phyloP scores from a whole-genome alignment of 140 eudicot species.

The Bidens hawaiensis region DNA sequence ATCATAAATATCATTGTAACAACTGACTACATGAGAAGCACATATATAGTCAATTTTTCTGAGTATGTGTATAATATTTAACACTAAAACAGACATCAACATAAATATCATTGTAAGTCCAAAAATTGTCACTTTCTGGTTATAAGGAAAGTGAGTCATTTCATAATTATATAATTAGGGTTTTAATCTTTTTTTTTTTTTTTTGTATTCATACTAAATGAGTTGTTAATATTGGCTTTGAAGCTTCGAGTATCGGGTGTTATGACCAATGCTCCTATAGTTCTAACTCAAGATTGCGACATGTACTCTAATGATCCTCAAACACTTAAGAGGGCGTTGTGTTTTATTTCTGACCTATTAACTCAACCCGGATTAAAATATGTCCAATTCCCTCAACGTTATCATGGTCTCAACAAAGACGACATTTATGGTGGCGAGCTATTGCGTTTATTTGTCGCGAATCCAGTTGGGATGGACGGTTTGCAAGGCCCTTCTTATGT shows the following conservation, averaged over 20 bases:
- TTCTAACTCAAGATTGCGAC: constrained; percentile 79
- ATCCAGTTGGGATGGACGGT: constrained; percentile 71
- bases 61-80: too few species aligned
- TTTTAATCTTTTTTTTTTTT: neutral
- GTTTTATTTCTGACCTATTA: constrained; percentile 40
- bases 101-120: too few species aligned
- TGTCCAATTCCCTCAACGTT: constrained; percentile 69
- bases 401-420: constrained; percentile 58
- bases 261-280: constrained; percentile 69
- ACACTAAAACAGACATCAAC: too few species aligned
- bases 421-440: constrained; percentile 65
- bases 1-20: too few species aligned
- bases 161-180: too few species aligned
- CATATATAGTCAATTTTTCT: too few species aligned
- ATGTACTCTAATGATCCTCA: constrained; percentile 79
- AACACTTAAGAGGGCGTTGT: constrained; percentile 44
- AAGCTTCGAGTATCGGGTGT: constrained; percentile 79
- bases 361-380: constrained; percentile 39
- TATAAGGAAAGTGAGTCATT: too few species aligned
- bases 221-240: neutral
- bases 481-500: constrained; percentile 56
- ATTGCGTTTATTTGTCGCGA: constrained; percentile 35
- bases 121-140: too few species aligned
- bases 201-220: neutral
- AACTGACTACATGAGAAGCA: too few species aligned